Evolutionary conservation across 2,329 filamentous ascomycete species (phyloP).

Genomic region (Talaromyces sp.): DNA sequence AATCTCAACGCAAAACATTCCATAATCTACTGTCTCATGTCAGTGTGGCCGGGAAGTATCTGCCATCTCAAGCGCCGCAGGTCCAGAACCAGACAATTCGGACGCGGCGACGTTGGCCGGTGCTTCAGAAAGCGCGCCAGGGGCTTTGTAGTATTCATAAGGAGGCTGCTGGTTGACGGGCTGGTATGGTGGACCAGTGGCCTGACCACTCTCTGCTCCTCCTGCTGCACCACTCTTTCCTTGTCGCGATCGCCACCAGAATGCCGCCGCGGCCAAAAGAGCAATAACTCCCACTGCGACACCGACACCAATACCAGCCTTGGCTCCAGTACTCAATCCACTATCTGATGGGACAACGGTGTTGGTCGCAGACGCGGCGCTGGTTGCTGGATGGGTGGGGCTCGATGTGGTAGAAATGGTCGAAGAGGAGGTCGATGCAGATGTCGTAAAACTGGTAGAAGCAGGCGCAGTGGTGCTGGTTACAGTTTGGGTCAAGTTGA

Average conservation of each 20-base stretch:
- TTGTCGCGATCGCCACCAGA: conserved; percentile 10
- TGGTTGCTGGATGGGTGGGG: background rate
- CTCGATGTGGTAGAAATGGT: background rate
- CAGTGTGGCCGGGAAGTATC: conserved; percentile 67
- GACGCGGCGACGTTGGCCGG: background rate
- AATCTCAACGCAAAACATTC: background rate
- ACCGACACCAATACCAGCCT: conserved; percentile 17
- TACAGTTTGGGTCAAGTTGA: conserved; percentile 11
- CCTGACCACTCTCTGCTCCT: background rate
- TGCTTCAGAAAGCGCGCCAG: background rate
- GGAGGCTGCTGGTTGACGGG: conserved; percentile 9
- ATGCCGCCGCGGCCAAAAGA: conserved; percentile 10
- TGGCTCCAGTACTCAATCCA: conserved; percentile 16
- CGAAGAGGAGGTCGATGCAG: background rate
- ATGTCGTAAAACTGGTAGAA: conserved; percentile 1
- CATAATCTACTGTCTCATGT: conserved; percentile 63
- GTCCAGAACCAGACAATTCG: conserved; percentile 10
- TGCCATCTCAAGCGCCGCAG: conserved; percentile 56
- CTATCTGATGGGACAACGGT: background rate
- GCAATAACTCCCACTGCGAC: conserved; percentile 12
- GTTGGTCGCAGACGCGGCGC: background rate
- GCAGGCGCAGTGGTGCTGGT: conserved; percentile 13
- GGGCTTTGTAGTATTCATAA: conserved; percentile 14
- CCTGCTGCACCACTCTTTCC: background rate
- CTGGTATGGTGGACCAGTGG: background rate